Base-by-base conservation (phyloP, 371 early-diverging fungal species). In the Coemansia sp. region DNA sequence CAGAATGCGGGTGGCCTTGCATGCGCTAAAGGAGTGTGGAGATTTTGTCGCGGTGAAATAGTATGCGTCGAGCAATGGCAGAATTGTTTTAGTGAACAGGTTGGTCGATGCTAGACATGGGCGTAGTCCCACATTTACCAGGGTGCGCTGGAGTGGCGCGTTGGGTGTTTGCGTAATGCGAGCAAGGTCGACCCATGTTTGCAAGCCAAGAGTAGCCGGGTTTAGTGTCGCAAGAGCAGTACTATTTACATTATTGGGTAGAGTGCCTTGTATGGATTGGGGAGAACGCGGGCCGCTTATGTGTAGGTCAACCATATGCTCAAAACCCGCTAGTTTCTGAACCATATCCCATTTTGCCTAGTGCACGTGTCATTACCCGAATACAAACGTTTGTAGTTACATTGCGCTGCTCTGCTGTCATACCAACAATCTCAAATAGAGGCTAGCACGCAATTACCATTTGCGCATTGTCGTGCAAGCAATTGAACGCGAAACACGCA, bases 31-130 rank as follows among this genome's bases (percentile, higher is more conserved):
- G 80, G 1, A 87, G 82, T 12, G 50, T 59, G 4, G 88, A 67
- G 1, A 90, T 82, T 1, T 67, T 62, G 55, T 85, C 82, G 33
- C 84, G 83, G 60, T 59, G n/a, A 85, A 83, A 62, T 91, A 89
- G 39, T 85, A 79, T 0, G 71, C 59, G 30, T 89, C 89, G n/a
- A 93, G 79, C 20, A 82, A 86, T 7, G 91, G 90, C 33, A 93
- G 73, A 2, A 87, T 81, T 16, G 82, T 69, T 55, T 86, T 90
- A 20, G 84, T 82, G 48, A 91, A 89, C 33, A 84, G 84, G 12
- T 90, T 90, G 56, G 90, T 83, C 67, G 87, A 86, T 1, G 72
- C n/a, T 18, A 86, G 82, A 2, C 90, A 84, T 26, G 85, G 82
- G 62, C 82, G 85, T 33, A 92, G 64, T 0, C 86, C 74, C 5